Evolutionary conservation across 148 eudicot species (phyloP).

Genomic region (Bassia scoparia): DNA sequence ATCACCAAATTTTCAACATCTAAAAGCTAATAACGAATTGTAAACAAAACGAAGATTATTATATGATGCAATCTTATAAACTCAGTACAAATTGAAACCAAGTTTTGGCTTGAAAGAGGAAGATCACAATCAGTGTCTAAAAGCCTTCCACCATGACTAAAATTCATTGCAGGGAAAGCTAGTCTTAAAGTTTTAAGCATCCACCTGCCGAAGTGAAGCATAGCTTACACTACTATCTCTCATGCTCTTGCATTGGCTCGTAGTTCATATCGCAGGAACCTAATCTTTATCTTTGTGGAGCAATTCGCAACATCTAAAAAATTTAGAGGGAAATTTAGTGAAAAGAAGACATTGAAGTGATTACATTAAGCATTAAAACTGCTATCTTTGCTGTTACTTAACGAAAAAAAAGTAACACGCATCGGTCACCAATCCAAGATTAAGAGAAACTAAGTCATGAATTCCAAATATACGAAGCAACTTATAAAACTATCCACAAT

Average conservation of each 20-base stretch:
- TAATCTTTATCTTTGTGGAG: constrained; percentile 70
- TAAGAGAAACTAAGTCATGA: too few relatives aligned
- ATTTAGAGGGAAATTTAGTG: neutral
- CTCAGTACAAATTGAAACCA: constrained; percentile 10
- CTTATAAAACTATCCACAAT: neutral
- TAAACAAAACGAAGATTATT: too few relatives aligned
- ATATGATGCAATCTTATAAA: too few relatives aligned
- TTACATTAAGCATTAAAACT: too few relatives aligned
- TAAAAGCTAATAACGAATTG: too few relatives aligned
- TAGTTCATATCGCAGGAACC: constrained; percentile 84
- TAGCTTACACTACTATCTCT: constrained; percentile 98
- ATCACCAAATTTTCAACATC: too few relatives aligned
- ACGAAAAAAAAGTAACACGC: neutral
- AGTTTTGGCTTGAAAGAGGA: constrained; percentile 9
- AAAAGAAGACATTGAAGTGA: too few relatives aligned
- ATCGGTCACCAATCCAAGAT: neutral
- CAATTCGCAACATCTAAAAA: constrained; percentile 68
- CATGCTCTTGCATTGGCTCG: constrained; percentile 85
- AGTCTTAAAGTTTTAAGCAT: constrained; percentile 18
- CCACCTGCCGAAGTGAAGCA: constrained; percentile 79
- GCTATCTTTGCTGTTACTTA: too few relatives aligned
- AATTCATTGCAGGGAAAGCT: neutral
- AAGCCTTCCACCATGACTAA: neutral
- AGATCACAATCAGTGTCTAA: neutral
- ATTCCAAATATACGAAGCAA: too few relatives aligned